Conservation (phyloP, 2,329 filamentous ascomycete species). For the Exophiala sp. region DNA sequence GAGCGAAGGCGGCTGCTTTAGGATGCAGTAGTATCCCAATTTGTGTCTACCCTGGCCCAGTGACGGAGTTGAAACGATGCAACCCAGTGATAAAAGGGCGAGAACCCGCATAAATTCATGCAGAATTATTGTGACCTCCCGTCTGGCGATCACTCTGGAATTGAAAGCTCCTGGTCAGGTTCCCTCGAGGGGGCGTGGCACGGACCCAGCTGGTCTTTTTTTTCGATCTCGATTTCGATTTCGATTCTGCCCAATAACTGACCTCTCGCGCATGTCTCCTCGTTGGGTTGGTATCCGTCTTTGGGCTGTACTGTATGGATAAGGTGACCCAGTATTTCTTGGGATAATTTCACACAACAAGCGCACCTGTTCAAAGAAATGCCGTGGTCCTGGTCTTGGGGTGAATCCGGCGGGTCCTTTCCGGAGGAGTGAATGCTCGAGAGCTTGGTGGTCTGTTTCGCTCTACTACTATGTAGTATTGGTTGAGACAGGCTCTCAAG, state of each 20-base stretch:
- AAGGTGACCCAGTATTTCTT: not conserved
- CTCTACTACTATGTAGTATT: not conserved
- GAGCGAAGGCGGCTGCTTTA: conserved; percentile 15
- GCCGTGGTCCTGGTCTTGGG: too few relatives aligned
- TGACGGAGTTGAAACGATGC: not conserved
- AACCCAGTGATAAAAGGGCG: not conserved
- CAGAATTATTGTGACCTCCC: not conserved
- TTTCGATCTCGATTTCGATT: too few relatives aligned
- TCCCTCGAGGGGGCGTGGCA: not conserved
- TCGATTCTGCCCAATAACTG: not conserved
- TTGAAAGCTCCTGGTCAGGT: not conserved
- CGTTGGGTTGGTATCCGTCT: not conserved
- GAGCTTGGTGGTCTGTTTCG: too few relatives aligned
- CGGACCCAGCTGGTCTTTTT: not conserved
- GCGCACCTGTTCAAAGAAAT: not conserved
- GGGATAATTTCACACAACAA: not conserved
- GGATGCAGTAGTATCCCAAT: conserved; percentile 9
- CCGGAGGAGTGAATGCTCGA: not conserved
- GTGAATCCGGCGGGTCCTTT: too few relatives aligned
- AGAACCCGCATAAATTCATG: not conserved
- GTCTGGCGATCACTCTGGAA: conserved; percentile 1
- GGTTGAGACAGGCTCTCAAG: not conserved
- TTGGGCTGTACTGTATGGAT: not conserved
- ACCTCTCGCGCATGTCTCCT: not conserved
- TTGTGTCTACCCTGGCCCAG: conserved; percentile 8